phyloP scores from a whole-genome alignment of 2,329 filamentous ascomycete genomes.

The Dactylonectria estremocensis region DNA sequence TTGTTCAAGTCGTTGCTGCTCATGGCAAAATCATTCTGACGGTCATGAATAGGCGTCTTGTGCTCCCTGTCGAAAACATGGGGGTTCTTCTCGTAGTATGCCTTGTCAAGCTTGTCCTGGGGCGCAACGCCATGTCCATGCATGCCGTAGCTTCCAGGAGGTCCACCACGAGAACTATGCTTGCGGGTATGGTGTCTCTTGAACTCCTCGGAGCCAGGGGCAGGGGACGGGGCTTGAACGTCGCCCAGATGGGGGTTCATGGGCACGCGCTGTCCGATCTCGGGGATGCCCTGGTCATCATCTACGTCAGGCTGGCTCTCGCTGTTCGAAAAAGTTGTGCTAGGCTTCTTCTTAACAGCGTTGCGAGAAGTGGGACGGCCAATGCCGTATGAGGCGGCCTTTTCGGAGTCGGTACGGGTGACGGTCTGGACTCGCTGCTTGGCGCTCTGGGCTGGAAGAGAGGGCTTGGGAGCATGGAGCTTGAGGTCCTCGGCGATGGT shows the following conservation, averaged over 20 bases:
- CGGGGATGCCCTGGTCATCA: constrained; percentile 90
- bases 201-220: constrained; percentile 63
- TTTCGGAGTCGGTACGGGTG: constrained; percentile 91
- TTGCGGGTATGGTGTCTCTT: constrained; percentile 77
- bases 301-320: constrained; percentile 68
- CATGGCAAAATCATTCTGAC: constrained; percentile 82
- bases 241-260: constrained; percentile 95
- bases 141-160: constrained; percentile 92
- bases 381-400: constrained; percentile 87
- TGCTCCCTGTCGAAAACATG: constrained; percentile 84
- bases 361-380: constrained; percentile 72
- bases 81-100: constrained; percentile 94
- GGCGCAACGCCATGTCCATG: constrained; percentile 87
- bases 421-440: constrained; percentile 87
- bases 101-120: constrained; percentile 88
- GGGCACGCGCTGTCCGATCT: constrained; percentile 92
- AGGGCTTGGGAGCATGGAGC: constrained; percentile 91
- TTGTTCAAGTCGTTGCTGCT: constrained; percentile 92
- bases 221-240: constrained; percentile 93
- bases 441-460: constrained; percentile 84
- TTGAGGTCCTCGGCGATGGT: constrained; percentile 86
- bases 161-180: constrained; percentile 79
- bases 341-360: constrained; percentile 75
- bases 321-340: constrained; percentile 69
- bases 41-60: constrained; percentile 68